phyloP scores from a whole-genome alignment of 495 filamentous ascomycete genomes.

The Opeltia flavorubescens region DNA sequence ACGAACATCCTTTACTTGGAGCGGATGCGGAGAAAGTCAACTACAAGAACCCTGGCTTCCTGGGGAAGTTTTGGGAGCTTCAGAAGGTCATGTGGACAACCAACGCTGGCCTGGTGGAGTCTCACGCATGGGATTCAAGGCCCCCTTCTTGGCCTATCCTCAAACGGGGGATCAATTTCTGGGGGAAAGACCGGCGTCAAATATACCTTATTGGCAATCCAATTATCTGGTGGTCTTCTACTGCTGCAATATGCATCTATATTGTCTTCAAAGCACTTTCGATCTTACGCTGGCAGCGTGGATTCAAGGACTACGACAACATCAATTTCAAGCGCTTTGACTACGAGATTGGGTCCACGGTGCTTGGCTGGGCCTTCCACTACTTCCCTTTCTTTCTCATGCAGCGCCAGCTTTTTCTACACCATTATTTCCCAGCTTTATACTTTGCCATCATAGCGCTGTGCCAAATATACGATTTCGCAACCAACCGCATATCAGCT shows the following conservation, averaged over 20 bases:
- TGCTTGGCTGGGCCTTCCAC: slow-evolving; percentile 90
- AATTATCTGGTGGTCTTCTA: slow-evolving; percentile 86
- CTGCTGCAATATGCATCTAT: slow-evolving; percentile 65
- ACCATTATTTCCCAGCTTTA: slow-evolving; percentile 92
- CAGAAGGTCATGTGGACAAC: slow-evolving; percentile 99
- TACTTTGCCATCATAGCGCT: slow-evolving; percentile 86
- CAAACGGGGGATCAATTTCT: slow-evolving; percentile 96
- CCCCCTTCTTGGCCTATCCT: slow-evolving; percentile 89
- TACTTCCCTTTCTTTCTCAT: slow-evolving; percentile 98
- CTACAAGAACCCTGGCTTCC: slow-evolving; percentile 86
- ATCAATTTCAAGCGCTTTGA: slow-evolving; percentile 86
- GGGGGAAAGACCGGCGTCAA: slow-evolving; percentile 87
- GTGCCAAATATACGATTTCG: slow-evolving; percentile 80
- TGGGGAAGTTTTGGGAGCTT: slow-evolving; percentile 98
- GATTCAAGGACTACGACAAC: slow-evolving; percentile 70
- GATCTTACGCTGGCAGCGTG: slow-evolving; percentile 85
- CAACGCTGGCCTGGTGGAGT: slow-evolving; percentile 90
- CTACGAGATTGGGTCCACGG: slow-evolving; percentile 82
- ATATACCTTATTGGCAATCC: slow-evolving; percentile 96
- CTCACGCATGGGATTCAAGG: slow-evolving; percentile 94
- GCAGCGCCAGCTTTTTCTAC: slow-evolving; percentile 93
- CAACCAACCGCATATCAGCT: slow-evolving; percentile 48
- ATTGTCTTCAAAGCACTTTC: slow-evolving; percentile 74
- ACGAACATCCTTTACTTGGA: slow-evolving; percentile 64
- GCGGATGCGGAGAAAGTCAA: slow-evolving; percentile 79